Percentiles rank a stretch among this genome's conserved stretches.
Conservation (phyloP, 2,329 filamentous ascomycete genomes). For the Pseudogymnoascus sp. region DNA sequence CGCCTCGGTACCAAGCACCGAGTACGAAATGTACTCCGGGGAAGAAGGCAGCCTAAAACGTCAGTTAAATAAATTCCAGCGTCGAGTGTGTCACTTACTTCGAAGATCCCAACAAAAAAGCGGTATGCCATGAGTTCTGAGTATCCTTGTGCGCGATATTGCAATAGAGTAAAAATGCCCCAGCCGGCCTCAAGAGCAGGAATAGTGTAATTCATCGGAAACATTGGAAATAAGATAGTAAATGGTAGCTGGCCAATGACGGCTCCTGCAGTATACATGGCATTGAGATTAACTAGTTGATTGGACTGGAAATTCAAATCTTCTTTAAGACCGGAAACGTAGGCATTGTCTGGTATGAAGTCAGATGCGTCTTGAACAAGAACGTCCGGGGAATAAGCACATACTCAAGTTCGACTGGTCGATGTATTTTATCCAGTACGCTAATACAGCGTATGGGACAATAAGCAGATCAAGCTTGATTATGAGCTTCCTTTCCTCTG, state of each 20-base stretch:
- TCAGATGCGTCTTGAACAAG: slow-evolving; percentile 8
- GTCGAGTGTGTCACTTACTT: slow-evolving; percentile 26
- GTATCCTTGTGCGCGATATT: slow-evolving; percentile 43
- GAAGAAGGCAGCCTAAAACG: slow-evolving; percentile 28
- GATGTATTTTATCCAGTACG: slow-evolving; percentile 41
- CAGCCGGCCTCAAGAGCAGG: slow-evolving; percentile 46
- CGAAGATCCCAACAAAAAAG: slow-evolving; percentile 48
- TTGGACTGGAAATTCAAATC: slow-evolving; percentile 33
- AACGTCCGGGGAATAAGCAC: neutral
- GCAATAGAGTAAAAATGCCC: slow-evolving; percentile 50
- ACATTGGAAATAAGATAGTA: slow-evolving; percentile 28
- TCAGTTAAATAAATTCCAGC: neutral
- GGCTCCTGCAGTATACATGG: slow-evolving; percentile 46
- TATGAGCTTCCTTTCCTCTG: slow-evolving; percentile 44
- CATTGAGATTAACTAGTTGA: slow-evolving; percentile 35
- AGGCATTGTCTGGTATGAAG: slow-evolving; percentile 32
- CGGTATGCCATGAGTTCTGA: slow-evolving; percentile 46
- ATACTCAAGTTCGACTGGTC: slow-evolving; percentile 23
- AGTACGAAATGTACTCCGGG: slow-evolving; percentile 32
- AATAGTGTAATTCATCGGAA: slow-evolving; percentile 44
- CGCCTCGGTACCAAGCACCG: slow-evolving; percentile 31
- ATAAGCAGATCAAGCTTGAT: slow-evolving; percentile 47
- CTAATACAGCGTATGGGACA: slow-evolving; percentile 50
- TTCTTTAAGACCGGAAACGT: slow-evolving; percentile 34
- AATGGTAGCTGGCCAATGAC: slow-evolving; percentile 38